phyloP scores from a whole-genome alignment of 208 protist genomes.

The Trypanosoma cruzi region DNA sequence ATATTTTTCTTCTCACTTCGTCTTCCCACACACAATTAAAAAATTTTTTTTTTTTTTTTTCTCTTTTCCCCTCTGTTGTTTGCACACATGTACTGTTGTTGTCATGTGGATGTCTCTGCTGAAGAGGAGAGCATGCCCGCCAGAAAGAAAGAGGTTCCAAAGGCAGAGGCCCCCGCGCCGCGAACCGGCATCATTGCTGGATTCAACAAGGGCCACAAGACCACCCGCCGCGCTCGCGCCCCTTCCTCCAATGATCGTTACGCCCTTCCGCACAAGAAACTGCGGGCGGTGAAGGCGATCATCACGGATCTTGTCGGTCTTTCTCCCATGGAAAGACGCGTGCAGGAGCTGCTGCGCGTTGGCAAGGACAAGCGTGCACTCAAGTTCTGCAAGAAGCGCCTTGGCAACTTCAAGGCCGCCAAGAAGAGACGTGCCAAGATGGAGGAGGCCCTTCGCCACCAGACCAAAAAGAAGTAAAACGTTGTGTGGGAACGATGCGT shows the following conservation, averaged over 20 bases:
- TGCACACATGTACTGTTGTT: neutral
- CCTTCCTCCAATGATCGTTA: constrained; percentile 82
- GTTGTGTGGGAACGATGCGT: neutral
- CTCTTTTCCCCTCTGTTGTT: constrained; percentile 1
- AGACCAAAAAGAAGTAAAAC: constrained; percentile 84
- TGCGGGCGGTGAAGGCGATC: constrained; percentile 91
- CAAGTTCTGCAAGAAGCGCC: constrained; percentile 95
- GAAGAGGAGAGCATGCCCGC: constrained; percentile 51
- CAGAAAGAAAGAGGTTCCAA: constrained; percentile 21
- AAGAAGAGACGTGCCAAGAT: constrained; percentile 95
- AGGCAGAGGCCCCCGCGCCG: constrained; percentile 44
- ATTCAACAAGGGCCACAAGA: constrained; percentile 94
- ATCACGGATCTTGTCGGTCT: constrained; percentile 91
- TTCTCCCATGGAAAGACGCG: constrained; percentile 93
- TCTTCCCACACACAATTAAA: too few species aligned
- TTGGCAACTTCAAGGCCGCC: constrained; percentile 86
- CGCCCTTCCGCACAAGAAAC: constrained; percentile 87
- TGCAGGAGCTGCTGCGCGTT: constrained; percentile 94
- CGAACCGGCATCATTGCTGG: constrained; percentile 91
- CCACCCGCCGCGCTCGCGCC: constrained; percentile 83
- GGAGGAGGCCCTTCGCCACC: constrained; percentile 89
- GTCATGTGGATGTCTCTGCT: neutral
- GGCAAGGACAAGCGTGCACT: constrained; percentile 96
- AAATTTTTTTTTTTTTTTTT: constrained; percentile 25
- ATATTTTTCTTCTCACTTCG: too few species aligned